phyloP scores from a whole-genome alignment of 169 alveolate species.

The Plasmodium inui region DNA sequence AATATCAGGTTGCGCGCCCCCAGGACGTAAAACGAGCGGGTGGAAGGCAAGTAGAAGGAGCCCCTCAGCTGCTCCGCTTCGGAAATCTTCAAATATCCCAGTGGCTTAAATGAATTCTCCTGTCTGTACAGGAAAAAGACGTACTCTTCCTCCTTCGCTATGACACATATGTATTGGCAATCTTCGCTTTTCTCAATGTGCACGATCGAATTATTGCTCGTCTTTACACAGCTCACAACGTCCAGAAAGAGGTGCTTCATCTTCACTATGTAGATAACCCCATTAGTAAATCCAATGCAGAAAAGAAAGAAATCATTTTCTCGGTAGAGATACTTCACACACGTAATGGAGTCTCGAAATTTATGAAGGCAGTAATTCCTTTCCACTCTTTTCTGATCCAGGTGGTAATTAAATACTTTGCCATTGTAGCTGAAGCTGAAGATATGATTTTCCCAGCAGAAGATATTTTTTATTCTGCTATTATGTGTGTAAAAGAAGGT shows the following conservation, averaged over 20 bases:
- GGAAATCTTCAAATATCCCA: conserved; percentile 27
- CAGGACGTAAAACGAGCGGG: conserved; percentile 9
- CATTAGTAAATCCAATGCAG: conserved; percentile 68
- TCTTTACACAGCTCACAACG: conserved; percentile 29
- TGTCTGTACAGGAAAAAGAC: conserved; percentile 26
- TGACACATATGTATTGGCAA: conserved; percentile 25
- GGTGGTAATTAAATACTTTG: conserved; percentile 21
- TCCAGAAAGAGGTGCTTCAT: conserved; percentile 46
- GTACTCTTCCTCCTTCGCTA: conserved; percentile 41
- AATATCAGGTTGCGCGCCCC: conserved; percentile 13
- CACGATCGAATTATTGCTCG: conserved; percentile 37
- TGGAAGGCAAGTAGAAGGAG: conserved; percentile 16
- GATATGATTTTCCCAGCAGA: conserved; percentile 17
- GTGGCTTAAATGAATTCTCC: conserved; percentile 11
- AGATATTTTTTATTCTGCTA: conserved; percentile 45
- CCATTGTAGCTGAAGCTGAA: conserved; percentile 56
- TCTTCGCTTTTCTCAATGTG: conserved; percentile 25
- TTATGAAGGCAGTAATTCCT: conserved; percentile 37
- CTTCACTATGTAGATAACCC: conserved; percentile 31
- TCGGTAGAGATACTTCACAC: conserved; percentile 20
- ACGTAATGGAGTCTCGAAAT: conserved; percentile 30
- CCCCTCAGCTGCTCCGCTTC: neutral
- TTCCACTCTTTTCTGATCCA: conserved; percentile 27
- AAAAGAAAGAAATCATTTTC: conserved; percentile 31
- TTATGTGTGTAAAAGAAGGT: conserved; percentile 45